Base-by-base conservation (phyloP, 805 yeast genomes). In the Candida chilensis region DNA sequence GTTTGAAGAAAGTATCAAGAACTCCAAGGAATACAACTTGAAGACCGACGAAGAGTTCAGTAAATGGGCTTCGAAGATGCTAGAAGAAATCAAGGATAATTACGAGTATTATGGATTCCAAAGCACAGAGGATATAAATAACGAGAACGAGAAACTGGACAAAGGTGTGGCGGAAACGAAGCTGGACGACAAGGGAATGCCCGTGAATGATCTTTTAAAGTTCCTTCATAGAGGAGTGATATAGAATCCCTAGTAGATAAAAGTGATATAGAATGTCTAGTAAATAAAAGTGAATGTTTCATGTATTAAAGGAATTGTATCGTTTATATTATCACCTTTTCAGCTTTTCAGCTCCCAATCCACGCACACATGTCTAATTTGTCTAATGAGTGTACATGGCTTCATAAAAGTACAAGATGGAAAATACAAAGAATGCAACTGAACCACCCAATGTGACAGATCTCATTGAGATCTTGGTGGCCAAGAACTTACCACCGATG, bases 371-470 rank as follows among this genome's bases (percentile, higher is more conserved):
- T n/a, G n/a, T n/a, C n/a, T n/a, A n/a, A n/a, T n/a, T n/a, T n/a
- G n/a, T n/a, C n/a, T n/a, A n/a, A n/a, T n/a, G n/a, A n/a, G n/a
- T n/a, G n/a, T n/a, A n/a, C n/a, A 56, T 45, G 16, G 87, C 90
- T 43, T 80, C 84, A 50, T 73, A 71, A 39, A 90, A 70, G 54
- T 92, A 92, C 49, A 86, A 55, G 20, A 87, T 44, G 6, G 95
- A 76, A 55, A 92, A 92, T 14, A 85, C 50, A 39, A 87, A 70
- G 60, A 92, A 92, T 6, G 95, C 90, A 31, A 65, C 54, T 5
- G 96, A 83, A 26, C 99, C 98, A 29, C 92, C 87, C 29, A 92
- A 59, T 1, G 97, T 87, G 38, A 92, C 90, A 20, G 79, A 84
- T 59, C 95, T 76, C 84, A 92, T 76, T 38, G 94, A 80, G 37